phyloP scores from a whole-genome alignment of 2,329 filamentous ascomycete genomes.

The Colletotrichum spinosum region DNA sequence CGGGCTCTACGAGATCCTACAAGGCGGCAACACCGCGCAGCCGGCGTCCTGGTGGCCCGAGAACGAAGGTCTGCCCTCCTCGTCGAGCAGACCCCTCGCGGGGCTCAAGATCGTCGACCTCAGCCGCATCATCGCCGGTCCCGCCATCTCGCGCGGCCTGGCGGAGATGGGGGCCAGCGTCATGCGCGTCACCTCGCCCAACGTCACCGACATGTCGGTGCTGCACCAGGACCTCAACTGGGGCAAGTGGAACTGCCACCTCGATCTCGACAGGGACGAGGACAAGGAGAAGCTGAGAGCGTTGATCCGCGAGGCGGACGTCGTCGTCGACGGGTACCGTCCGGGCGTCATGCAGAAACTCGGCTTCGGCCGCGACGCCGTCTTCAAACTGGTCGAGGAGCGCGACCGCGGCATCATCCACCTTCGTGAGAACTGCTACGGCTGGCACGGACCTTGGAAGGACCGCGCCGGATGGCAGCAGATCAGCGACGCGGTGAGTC shows the following conservation, averaged over 20 bases:
- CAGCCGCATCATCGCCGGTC: slow-evolving; percentile 60
- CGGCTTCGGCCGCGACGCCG: slow-evolving; percentile 54
- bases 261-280: slow-evolving; percentile 51
- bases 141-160: slow-evolving; percentile 53
- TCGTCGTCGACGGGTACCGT: slow-evolving; percentile 62
- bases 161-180: slow-evolving; percentile 60
- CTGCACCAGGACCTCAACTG: slow-evolving; percentile 60
- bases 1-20: slow-evolving; percentile 41
- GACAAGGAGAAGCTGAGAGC: slow-evolving; percentile 37
- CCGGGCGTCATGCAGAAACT: slow-evolving; percentile 59
- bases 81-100: slow-evolving; percentile 53
- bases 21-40: slow-evolving; percentile 41
- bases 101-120: slow-evolving; percentile 62
- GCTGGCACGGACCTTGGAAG: slow-evolving; percentile 60
- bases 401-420: slow-evolving; percentile 51
- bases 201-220: slow-evolving; percentile 52
- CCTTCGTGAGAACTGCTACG: slow-evolving; percentile 65
- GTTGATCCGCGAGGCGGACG: slow-evolving; percentile 60
- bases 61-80: slow-evolving; percentile 40
- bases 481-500: slow-evolving; percentile 58
- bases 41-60: slow-evolving; percentile 56
- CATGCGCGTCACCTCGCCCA: slow-evolving; percentile 54
- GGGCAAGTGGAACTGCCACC: slow-evolving; percentile 60
- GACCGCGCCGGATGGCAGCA: slow-evolving; percentile 64
- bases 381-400: slow-evolving; percentile 51